Evolutionary conservation across 805 yeast species (phyloP).

Genomic region (Saccharomycopsis fermentans): DNA sequence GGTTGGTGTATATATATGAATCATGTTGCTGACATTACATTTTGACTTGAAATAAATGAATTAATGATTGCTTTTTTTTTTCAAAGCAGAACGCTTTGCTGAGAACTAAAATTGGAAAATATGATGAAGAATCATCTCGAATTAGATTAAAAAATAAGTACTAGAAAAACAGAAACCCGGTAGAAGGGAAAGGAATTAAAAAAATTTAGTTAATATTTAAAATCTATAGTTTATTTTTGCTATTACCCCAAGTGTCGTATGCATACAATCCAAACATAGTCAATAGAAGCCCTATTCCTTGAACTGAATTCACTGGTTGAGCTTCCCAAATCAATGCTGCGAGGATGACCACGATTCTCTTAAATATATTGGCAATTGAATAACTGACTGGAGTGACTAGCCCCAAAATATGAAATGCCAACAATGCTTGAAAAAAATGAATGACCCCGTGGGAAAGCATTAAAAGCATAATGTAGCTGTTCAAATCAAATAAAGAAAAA

Average conservation of each 20-base stretch:
- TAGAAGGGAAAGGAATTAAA: not conserved
- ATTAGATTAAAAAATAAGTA: not conserved
- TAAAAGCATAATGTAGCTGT: constrained; percentile 25
- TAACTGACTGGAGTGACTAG: constrained; percentile 65
- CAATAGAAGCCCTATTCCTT: constrained; percentile 42
- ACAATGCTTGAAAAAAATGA: constrained; percentile 62
- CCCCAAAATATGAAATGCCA: constrained; percentile 71
- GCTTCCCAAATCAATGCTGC: constrained; percentile 61
- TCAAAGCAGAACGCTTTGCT: constrained; percentile 8
- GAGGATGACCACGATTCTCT: constrained; percentile 60
- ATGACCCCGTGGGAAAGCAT: constrained; percentile 53
- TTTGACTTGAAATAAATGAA: not conserved
- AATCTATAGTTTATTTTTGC: constrained; percentile 17
- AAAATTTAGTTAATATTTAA: not conserved
- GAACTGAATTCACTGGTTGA: constrained; percentile 29
- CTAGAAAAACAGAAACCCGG: not conserved
- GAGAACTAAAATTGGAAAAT: not conserved
- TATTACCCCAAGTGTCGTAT: constrained; percentile 59
- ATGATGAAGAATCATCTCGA: not conserved
- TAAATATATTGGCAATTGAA: constrained; percentile 68
- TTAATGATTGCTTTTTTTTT: not conserved
- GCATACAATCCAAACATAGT: constrained; percentile 57
- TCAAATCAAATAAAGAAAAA: constrained; percentile 25
- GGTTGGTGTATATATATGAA: too few relatives aligned
- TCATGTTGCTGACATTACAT: not conserved